Conservation (phyloP, 2,329 filamentous ascomycete species). For the Aureobasidium pullulans region DNA sequence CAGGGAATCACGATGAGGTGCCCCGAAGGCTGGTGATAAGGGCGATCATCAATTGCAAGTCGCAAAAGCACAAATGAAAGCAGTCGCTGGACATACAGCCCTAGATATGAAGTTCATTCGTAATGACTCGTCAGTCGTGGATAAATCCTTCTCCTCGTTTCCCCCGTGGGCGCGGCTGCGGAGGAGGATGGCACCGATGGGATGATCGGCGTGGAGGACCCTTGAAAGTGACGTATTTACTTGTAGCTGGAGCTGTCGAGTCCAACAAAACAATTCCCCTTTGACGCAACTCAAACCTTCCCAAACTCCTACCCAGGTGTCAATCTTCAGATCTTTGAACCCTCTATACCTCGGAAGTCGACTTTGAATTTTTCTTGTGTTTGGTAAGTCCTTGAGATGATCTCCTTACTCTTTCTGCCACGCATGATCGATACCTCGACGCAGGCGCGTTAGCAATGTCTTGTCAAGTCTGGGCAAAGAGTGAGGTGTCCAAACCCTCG, state of each 20-base stretch:
- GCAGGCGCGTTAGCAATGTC: not conserved
- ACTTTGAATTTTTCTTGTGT: not conserved
- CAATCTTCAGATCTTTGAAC: not conserved
- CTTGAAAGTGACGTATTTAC: not conserved
- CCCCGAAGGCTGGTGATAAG: not conserved
- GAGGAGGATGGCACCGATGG: not conserved
- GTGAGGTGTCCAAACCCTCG: not conserved
- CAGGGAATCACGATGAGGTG: not conserved
- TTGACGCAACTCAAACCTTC: not conserved
- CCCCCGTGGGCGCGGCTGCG: not conserved
- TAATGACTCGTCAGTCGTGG: not conserved
- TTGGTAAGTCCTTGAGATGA: not conserved
- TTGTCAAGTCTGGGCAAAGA: not conserved
- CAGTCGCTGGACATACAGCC: not conserved
- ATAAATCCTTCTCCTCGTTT: not conserved
- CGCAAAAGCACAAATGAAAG: not conserved
- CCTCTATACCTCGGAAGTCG: not conserved
- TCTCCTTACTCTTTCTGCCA: not conserved
- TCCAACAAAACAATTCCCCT: conserved; percentile 5
- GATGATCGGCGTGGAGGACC: not conserved
- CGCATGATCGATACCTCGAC: not conserved
- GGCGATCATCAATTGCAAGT: not conserved
- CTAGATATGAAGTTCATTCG: not conserved
- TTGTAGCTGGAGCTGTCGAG: not conserved
- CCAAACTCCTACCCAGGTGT: not conserved